phyloP scores from a whole-genome alignment of 2,329 filamentous ascomycete genomes.

The Apiospora rasikravindrae region DNA sequence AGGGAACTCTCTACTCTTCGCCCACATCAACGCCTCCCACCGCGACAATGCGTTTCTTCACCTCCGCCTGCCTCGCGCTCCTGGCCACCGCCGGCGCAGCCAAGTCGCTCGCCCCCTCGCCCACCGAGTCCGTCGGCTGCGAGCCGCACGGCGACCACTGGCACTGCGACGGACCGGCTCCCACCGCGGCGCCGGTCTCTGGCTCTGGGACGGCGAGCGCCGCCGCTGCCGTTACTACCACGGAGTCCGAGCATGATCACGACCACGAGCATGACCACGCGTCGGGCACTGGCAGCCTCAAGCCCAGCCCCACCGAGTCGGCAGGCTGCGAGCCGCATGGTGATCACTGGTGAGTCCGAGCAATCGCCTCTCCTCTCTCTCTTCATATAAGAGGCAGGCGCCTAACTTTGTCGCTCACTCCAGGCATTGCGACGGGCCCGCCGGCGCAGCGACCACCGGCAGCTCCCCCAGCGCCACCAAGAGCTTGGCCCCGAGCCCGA shows the following conservation, averaged over 20 bases:
- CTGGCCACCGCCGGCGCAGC: conserved; percentile 23
- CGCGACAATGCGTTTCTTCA: conserved; percentile 26
- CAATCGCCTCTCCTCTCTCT: not conserved
- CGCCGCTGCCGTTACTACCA: conserved; percentile 15
- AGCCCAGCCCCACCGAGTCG: conserved; percentile 43
- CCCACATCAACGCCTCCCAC: no score
- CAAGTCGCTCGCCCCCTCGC: conserved; percentile 24
- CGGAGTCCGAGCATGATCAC: not conserved
- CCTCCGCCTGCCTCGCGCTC: conserved; percentile 22
- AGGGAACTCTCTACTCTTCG: no score
- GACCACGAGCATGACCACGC: conserved; percentile 27
- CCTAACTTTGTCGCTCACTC: not conserved
- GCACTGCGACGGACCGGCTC: conserved; percentile 28
- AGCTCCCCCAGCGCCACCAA: not conserved
- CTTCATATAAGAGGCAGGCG: not conserved
- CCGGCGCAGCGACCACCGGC: not conserved
- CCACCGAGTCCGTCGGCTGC: conserved; percentile 40
- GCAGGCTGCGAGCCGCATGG: conserved; percentile 44
- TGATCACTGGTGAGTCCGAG: conserved; percentile 43
- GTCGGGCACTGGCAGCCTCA: conserved; percentile 30
- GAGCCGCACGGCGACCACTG: conserved; percentile 47
- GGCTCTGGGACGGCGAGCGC: not conserved
- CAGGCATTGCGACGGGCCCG: conserved; percentile 32
- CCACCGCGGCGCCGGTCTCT: conserved; percentile 8
- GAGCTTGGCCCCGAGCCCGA: conserved; percentile 24